phyloP scores from a whole-genome alignment of 148 eudicot species.

The Linanthus parryae region DNA sequence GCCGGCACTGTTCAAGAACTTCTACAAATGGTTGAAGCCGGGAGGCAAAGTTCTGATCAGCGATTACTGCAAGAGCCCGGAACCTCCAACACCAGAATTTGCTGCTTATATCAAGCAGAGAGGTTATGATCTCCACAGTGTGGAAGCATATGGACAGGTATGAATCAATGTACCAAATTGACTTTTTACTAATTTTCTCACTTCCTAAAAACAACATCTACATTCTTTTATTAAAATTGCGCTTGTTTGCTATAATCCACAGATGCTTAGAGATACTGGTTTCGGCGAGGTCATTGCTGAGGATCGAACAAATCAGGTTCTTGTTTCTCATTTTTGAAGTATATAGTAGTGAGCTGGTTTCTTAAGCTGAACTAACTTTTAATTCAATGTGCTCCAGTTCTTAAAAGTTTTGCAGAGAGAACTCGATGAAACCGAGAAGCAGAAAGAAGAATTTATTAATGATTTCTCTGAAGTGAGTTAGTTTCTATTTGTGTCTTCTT shows the following conservation, averaged over 20 bases:
- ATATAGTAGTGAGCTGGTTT: not conserved
- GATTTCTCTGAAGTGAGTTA: conserved; percentile 83
- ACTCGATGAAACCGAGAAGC: conserved; percentile 52
- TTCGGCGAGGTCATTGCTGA: conserved; percentile 72
- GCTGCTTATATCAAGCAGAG: conserved; percentile 77
- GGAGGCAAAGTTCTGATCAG: conserved; percentile 87
- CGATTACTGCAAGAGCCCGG: conserved; percentile 75
- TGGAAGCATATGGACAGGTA: conserved; percentile 83
- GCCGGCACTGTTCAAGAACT: conserved; percentile 71
- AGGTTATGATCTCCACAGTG: conserved; percentile 92
- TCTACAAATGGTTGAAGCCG: conserved; percentile 91
- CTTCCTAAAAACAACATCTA: too few relatives aligned
- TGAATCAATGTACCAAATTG: not conserved
- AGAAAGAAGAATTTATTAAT: conserved; percentile 51
- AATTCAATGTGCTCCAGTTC: conserved; percentile 37
- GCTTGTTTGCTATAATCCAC: conserved; percentile 4
- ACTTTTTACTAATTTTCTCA: not conserved
- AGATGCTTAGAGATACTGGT: conserved; percentile 93
- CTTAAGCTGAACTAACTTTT: not conserved
- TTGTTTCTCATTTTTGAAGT: not conserved
- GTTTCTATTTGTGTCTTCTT: not conserved
- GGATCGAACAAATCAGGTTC: conserved; percentile 86
- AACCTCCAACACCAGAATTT: conserved; percentile 62
- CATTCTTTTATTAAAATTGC: not conserved
- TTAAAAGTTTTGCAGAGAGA: conserved; percentile 59